Base-by-base conservation (phyloP, 2,329 filamentous ascomycete species). In the Apiospora aurea region DNA sequence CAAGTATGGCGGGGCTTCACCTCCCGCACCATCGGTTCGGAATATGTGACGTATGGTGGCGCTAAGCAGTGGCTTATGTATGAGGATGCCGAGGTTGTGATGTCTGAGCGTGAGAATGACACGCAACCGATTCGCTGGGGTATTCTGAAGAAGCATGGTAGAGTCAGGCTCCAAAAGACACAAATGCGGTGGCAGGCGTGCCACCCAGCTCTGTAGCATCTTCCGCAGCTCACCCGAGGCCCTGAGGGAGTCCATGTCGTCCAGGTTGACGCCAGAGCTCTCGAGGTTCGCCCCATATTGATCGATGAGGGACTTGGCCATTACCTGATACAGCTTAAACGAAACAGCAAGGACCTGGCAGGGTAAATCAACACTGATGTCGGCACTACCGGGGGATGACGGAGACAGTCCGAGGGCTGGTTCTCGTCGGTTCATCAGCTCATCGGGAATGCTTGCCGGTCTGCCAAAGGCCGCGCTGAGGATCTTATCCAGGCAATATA, bases 51-150 rank as follows among this genome's bases (percentile, higher is more conserved):
- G 67, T 41, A 69, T 47, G 4, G 67, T 69, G 7, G 67, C 41
- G 29, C 67, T 69, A 16, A 69, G 67, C n/a, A 69, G 67, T n/a
- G 67, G 67, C 67, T 69, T 69, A n/a, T 69, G 43, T 41, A 69
- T 44, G 7, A 69, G 67, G 26, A 69, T 69, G 43, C 41, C 26
- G 41, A 69, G 67, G 67, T 69, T 46, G 43, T 69, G 67, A 29
- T 69, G 47, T 14, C 67, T 43, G 24, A 69, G 41, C 38, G 67
- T 69, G 13, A 69, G 67, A 46, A 69, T 69, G 24, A 49, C 43
- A 46, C 67, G 67, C 7, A 49, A 24, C 11, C 67, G 67, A 29
- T 69, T 47, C 67, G n/a, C 67, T 13, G 67, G 29, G n/a, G 16
- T 43, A n/a, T n/a, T 47, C n/a, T 69, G 38, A 44, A 21, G 16